phyloP scores from a whole-genome alignment of 1,139 yeast genomes.

The Suhomyces bribrorum region DNA sequence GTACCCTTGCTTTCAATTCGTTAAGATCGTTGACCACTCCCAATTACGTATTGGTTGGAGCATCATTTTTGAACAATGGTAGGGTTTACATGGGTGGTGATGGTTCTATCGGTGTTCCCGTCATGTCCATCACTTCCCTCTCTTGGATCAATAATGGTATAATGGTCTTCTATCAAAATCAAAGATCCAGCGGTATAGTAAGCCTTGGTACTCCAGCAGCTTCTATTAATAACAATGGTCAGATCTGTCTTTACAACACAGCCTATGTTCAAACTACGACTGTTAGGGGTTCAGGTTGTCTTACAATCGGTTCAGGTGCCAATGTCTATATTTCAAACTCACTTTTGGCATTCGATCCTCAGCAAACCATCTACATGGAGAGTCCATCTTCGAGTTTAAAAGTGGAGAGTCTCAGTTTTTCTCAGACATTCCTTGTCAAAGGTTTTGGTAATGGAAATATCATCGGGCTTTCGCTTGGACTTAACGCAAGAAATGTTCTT shows the following conservation, averaged over 20 bases:
- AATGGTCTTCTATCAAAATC: slow-evolving; percentile 13
- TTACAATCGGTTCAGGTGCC: slow-evolving; percentile 13
- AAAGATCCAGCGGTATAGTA: slow-evolving; percentile 13
- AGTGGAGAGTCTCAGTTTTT: slow-evolving; percentile 18
- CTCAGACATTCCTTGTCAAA: slow-evolving; percentile 25
- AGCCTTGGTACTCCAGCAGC: slow-evolving; percentile 10
- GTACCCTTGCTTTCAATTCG: slow-evolving; percentile 15
- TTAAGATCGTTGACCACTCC: slow-evolving; percentile 12
- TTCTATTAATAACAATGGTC: slow-evolving; percentile 16
- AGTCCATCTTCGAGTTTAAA: slow-evolving; percentile 13
- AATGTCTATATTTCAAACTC: slow-evolving; percentile 12
- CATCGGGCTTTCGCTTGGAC: slow-evolving; percentile 24
- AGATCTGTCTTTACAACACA: slow-evolving; percentile 17
- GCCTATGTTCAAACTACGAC: slow-evolving; percentile 15
- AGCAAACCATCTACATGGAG: slow-evolving; percentile 19
- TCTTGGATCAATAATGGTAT: slow-evolving; percentile 18
- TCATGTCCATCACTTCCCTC: slow-evolving; percentile 14
- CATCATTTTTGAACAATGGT: slow-evolving; percentile 16
- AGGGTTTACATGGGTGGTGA: slow-evolving; percentile 14
- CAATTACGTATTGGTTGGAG: slow-evolving; percentile 11
- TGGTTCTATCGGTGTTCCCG: slow-evolving; percentile 13
- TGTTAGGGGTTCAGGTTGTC: slow-evolving; percentile 20
- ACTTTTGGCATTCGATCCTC: slow-evolving; percentile 12
- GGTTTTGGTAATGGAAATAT: slow-evolving; percentile 35
- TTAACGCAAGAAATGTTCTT: no score